A percentile compares a stretch with the other conserved stretches of the same genome.
These are phyloP conservation scores for Physcomitrium patens DNA, from an alignment of 225 moss, liverwort and hornwort species.

Conservation along the genomic window DNA sequence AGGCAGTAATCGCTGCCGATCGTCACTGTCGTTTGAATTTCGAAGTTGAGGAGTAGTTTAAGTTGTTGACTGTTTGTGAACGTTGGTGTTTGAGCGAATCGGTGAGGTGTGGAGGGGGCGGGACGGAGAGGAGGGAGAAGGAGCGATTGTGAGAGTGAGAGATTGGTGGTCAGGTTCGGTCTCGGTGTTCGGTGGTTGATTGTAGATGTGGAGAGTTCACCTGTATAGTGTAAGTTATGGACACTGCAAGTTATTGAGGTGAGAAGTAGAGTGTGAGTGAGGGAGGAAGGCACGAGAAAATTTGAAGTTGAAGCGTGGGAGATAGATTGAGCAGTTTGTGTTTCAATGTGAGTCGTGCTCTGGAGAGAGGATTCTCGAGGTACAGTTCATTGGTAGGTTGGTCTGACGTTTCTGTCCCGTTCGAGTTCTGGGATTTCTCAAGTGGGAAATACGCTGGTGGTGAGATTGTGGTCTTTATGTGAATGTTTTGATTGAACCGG, in stretches of 20 bases:
- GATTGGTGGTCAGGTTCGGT: background rate
- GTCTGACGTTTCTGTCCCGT: background rate
- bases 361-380: background rate
- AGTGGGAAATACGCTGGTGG: conserved; percentile 1
- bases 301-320: background rate
- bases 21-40: background rate
- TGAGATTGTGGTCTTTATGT: conserved; percentile 5
- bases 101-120: background rate
- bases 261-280: background rate
- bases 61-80: conserved; percentile 3
- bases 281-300: background rate
- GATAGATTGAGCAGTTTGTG: background rate
- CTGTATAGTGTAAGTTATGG: background rate
- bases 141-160: background rate
- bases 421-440: background rate
- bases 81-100: background rate
- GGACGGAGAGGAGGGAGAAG: background rate
- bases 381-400: background rate
- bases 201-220: background rate
- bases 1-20: conserved; percentile 40
- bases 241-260: conserved; percentile 7
- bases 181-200: background rate
- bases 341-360: background rate
- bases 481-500: background rate
- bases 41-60: conserved; percentile 22